Percentiles rank a stretch among this genome's conserved stretches.
Evolutionary conservation across 2,329 filamentous ascomycete species (phyloP).

Genomic region (Zymoseptoria brevis): DNA sequence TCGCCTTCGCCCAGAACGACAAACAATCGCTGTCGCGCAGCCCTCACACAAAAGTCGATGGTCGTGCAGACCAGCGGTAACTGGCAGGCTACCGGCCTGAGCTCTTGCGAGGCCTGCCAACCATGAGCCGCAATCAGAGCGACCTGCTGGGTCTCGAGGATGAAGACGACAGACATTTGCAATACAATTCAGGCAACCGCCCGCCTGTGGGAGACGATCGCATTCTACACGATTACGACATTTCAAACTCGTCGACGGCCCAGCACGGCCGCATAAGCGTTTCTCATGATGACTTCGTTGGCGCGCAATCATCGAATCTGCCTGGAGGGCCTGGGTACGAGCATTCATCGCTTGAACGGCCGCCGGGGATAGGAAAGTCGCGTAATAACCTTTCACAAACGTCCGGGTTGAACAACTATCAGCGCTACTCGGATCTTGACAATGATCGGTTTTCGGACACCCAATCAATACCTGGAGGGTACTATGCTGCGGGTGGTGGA

Average conservation of each 20-base stretch:
- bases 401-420: slow-evolving; percentile 78
- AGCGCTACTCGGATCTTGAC: slow-evolving; percentile 83
- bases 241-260: slow-evolving; percentile 55
- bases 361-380: slow-evolving; percentile 32
- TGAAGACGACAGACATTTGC: slow-evolving; percentile 52
- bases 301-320: slow-evolving; percentile 43
- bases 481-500: slow-evolving; percentile 63
- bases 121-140: slow-evolving; percentile 30
- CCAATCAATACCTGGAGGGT: slow-evolving; percentile 39
- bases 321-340: slow-evolving; percentile 37
- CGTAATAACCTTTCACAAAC: slow-evolving; percentile 59
- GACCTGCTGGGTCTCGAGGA: slow-evolving; percentile 61
- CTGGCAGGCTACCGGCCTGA: slow-evolving; percentile 11
- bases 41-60: slow-evolving; percentile 4
- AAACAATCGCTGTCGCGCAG: neutral
- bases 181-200: slow-evolving; percentile 68
- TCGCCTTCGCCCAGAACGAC: neutral
- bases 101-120: slow-evolving; percentile 13
- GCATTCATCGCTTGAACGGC: slow-evolving; percentile 29
- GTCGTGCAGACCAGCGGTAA: slow-evolving; percentile 7
- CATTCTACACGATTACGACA: slow-evolving; percentile 65
- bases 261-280: slow-evolving; percentile 66
- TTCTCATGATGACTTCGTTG: slow-evolving; percentile 93
- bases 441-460: slow-evolving; percentile 68
- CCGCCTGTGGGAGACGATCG: slow-evolving; percentile 77